A percentile compares a stretch with the other conserved stretches of the same genome.
phyloP scores from a whole-genome alignment of 805 yeast species.

The Cyberlindnera subsufficiens region DNA sequence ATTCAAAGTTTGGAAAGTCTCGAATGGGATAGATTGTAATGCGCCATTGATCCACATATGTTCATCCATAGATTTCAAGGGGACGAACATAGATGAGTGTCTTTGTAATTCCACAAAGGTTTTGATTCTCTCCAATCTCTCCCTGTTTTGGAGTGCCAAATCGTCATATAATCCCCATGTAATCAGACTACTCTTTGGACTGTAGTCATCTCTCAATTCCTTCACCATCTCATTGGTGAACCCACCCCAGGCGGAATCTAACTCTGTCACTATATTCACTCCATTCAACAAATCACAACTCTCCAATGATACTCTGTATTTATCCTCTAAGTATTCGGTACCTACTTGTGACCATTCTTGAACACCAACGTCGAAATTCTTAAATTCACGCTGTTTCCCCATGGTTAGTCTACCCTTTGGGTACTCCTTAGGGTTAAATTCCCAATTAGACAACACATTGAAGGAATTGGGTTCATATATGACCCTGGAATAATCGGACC shows the following conservation, averaged over 20 bases:
- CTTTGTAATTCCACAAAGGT: constrained; percentile 40
- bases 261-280: constrained; percentile 59
- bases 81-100: constrained; percentile 50
- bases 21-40: constrained; percentile 36
- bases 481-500: constrained; percentile 78
- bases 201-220: constrained; percentile 64
- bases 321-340: constrained; percentile 50
- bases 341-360: constrained; percentile 46
- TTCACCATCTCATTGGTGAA: constrained; percentile 46
- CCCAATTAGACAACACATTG: constrained; percentile 54
- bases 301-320: constrained; percentile 61
- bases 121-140: constrained; percentile 36
- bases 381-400: constrained; percentile 35
- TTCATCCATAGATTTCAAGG: constrained; percentile 31
- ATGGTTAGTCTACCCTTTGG: constrained; percentile 22
- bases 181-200: constrained; percentile 41
- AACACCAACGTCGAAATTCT: constrained; percentile 48
- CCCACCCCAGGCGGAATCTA: constrained; percentile 85
- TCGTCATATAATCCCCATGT: constrained; percentile 41
- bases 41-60: constrained; percentile 38
- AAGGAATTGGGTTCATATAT: constrained; percentile 59
- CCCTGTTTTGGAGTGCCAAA: constrained; percentile 8
- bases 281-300: constrained; percentile 73
- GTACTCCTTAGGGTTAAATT: constrained; percentile 33
- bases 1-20: constrained; percentile 36